Conservation (phyloP, 2,329 filamentous ascomycete species). For the Colletotrichum graminicola region DNA sequence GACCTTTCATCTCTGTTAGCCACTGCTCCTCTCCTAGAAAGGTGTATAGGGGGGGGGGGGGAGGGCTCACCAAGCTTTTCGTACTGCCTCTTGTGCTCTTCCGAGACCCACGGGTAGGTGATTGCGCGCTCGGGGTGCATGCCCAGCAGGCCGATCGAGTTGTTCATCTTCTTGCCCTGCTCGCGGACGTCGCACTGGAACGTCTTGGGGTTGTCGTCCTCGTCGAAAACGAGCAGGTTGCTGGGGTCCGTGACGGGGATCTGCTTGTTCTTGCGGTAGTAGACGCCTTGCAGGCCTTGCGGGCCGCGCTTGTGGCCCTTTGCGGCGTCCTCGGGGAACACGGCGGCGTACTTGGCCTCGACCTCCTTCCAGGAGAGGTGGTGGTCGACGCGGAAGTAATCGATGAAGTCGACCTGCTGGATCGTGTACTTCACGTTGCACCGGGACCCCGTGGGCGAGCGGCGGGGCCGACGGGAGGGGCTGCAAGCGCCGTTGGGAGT, state of each 20-base stretch:
- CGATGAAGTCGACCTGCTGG: constrained; percentile 44
- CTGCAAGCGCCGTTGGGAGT: constrained; percentile 21
- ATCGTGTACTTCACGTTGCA: constrained; percentile 44
- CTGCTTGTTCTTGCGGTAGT: constrained; percentile 44
- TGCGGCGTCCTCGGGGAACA: constrained; percentile 40
- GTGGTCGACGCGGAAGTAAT: constrained; percentile 43
- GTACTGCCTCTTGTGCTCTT: constrained; percentile 45
- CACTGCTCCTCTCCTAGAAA: neutral
- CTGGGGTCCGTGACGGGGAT: constrained; percentile 41
- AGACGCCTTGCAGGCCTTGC: constrained; percentile 42
- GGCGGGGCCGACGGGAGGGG: constrained; percentile 37
- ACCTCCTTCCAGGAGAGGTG: constrained; percentile 43
- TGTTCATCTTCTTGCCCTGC: constrained; percentile 45
- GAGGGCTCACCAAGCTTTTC: constrained; percentile 46
- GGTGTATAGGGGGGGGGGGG: too few relatives aligned
- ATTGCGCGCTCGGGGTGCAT: constrained; percentile 52
- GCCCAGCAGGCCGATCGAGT: constrained; percentile 47
- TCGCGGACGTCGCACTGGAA: constrained; percentile 45
- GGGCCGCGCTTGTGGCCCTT: constrained; percentile 42
- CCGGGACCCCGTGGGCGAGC: constrained; percentile 39
- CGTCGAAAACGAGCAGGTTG: constrained; percentile 42
- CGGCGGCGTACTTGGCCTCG: constrained; percentile 41
- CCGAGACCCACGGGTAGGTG: constrained; percentile 49
- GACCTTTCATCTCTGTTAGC: constrained; percentile 25
- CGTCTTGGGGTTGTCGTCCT: constrained; percentile 41